Evolutionary conservation across 768 basidiomycete genomes (phyloP).

Genomic region (Psilocybe subaeruginosa): DNA sequence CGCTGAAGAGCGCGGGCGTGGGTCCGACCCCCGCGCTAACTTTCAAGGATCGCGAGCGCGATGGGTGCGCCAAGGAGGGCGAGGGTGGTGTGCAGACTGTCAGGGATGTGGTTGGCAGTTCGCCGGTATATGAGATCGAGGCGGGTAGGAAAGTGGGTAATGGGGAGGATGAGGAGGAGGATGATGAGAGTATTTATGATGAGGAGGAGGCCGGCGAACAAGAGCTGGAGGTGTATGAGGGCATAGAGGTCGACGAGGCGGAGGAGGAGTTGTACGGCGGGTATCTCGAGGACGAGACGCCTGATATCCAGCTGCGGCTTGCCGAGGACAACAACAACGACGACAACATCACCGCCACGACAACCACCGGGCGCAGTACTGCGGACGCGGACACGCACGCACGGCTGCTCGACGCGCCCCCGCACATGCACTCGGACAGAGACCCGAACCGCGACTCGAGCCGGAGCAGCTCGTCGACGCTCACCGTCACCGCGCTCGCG

Average conservation of each 20-base stretch:
- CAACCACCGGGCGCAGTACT: not conserved
- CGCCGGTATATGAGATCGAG: slow-evolving; percentile 11
- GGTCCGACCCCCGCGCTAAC: not conserved
- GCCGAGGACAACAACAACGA: not conserved
- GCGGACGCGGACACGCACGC: not conserved
- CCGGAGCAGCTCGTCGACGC: slow-evolving; percentile 47
- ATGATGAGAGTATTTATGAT: slow-evolving; percentile 21
- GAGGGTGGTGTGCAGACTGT: slow-evolving; percentile 11
- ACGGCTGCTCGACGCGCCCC: not conserved
- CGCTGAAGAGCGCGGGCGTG: slow-evolving; percentile 25
- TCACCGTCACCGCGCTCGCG: slow-evolving; percentile 45
- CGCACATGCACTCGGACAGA: slow-evolving; percentile 1
- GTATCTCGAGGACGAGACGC: slow-evolving; percentile 13
- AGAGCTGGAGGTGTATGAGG: slow-evolving; percentile 2
- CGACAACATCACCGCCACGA: too few species aligned
- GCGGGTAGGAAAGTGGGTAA: slow-evolving; percentile 15
- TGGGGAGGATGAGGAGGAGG: slow-evolving; percentile 25
- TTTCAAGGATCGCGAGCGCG: too few species aligned
- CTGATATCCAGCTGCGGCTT: not conserved
- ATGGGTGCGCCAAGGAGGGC: not conserved
- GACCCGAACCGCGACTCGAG: slow-evolving; percentile 45
- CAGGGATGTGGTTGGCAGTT: slow-evolving; percentile 27
- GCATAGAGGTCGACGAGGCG: not conserved
- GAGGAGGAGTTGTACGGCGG: slow-evolving; percentile 14
- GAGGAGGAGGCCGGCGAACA: slow-evolving; percentile 19